Evolutionary conservation across 73 alveolate species (phyloP).

Genomic region (Uronychia setigera): DNA sequence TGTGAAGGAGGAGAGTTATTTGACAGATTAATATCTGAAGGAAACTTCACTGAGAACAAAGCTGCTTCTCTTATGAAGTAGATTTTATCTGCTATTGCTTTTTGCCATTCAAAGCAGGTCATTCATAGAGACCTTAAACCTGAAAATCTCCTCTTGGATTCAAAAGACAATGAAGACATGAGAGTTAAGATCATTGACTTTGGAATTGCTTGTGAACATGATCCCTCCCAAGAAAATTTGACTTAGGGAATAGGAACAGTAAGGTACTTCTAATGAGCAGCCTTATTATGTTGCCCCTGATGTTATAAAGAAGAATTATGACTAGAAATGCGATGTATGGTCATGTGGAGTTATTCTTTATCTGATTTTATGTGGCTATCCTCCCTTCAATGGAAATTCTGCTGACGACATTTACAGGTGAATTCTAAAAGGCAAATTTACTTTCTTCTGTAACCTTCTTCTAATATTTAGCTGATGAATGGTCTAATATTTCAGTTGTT

Average conservation of each 20-base stretch:
- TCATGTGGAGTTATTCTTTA: slow-evolving; percentile 65
- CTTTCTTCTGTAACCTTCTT: slow-evolving; percentile 23
- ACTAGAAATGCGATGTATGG: slow-evolving; percentile 74
- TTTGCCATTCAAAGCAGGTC: slow-evolving; percentile 63
- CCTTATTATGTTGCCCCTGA: slow-evolving; percentile 83
- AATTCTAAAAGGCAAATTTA: slow-evolving; percentile 39
- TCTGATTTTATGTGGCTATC: slow-evolving; percentile 69
- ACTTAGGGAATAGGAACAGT: slow-evolving; percentile 54
- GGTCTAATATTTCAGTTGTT: slow-evolving; percentile 63
- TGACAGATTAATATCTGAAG: slow-evolving; percentile 38
- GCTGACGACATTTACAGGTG: slow-evolving; percentile 45
- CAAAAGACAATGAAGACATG: slow-evolving; percentile 13
- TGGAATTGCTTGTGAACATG: slow-evolving; percentile 51
- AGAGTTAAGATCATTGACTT: slow-evolving; percentile 52
- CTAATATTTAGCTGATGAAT: slow-evolving; percentile 51
- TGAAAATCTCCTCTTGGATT: slow-evolving; percentile 65
- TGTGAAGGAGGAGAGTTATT: slow-evolving; percentile 82
- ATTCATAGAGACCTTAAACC: slow-evolving; percentile 78
- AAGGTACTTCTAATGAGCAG: slow-evolving; percentile 7
- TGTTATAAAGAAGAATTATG: slow-evolving; percentile 52
- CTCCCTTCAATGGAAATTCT: slow-evolving; percentile 70
- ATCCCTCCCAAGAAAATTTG: slow-evolving; percentile 20
- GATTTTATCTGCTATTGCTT: slow-evolving; percentile 59
- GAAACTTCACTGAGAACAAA: slow-evolving; percentile 45
- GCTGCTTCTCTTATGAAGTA: slow-evolving; percentile 56